Conservation (phyloP, 2,329 filamentous ascomycete genomes). For the Dothideomycetes sp. region DNA sequence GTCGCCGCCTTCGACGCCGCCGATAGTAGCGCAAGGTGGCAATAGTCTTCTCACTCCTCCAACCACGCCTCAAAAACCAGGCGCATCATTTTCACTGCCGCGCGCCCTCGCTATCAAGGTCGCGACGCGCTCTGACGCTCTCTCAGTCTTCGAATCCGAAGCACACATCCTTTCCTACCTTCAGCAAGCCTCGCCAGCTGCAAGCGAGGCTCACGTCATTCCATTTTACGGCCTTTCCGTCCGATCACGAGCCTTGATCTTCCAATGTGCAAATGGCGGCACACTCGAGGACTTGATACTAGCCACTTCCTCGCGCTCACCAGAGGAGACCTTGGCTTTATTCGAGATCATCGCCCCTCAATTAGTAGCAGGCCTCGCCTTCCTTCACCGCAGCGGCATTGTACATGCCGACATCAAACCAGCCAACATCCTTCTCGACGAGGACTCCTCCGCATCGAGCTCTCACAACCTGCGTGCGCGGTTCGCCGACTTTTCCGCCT, state of each 20-base stretch:
- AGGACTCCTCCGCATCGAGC: slow-evolving; percentile 14
- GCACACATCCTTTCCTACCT: slow-evolving; percentile 21
- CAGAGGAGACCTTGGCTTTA: slow-evolving; percentile 8
- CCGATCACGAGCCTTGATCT: slow-evolving; percentile 14
- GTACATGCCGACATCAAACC: slow-evolving; percentile 38
- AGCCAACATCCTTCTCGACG: slow-evolving; percentile 31
- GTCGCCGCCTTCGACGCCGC: too few species aligned
- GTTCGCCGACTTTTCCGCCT: slow-evolving; percentile 34
- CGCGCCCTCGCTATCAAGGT: slow-evolving; percentile 22
- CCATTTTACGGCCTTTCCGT: slow-evolving; percentile 21
- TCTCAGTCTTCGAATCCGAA: slow-evolving; percentile 23
- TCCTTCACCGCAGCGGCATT: slow-evolving; percentile 27
- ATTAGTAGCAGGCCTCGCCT: slow-evolving; percentile 30
- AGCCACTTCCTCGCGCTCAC: background rate
- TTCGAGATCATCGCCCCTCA: slow-evolving; percentile 30
- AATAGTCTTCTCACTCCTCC: slow-evolving; percentile 10
- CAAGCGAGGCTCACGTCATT: slow-evolving; percentile 16
- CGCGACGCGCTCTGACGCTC: slow-evolving; percentile 20
- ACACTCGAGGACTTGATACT: slow-evolving; percentile 18
- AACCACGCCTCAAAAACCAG: slow-evolving; percentile 10
- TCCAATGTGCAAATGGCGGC: slow-evolving; percentile 21
- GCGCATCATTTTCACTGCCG: slow-evolving; percentile 7
- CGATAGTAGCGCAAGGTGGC: too few species aligned
- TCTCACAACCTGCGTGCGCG: slow-evolving; percentile 18
- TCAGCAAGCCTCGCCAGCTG: slow-evolving; percentile 7